These are phyloP conservation scores for Populus deltoides DNA, from an alignment of 345 rosid genomes.

Conservation along the genomic window DNA sequence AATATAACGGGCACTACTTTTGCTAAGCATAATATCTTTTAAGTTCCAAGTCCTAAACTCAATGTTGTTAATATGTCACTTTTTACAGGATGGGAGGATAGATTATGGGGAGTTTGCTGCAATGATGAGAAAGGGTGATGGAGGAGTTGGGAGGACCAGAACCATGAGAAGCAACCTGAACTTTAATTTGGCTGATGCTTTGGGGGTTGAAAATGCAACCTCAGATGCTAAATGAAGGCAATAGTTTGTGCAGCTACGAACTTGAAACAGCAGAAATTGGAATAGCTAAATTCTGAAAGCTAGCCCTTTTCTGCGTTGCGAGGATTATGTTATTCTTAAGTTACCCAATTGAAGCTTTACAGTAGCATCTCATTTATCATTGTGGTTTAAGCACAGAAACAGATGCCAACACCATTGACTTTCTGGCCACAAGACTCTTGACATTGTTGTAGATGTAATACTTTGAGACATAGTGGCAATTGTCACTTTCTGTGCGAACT, in stretches of 20 bases:
- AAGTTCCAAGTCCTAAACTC: background rate
- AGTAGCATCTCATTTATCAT: background rate
- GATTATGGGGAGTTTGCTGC: conserved; percentile 82
- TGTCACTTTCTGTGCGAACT: background rate
- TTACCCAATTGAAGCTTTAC: background rate
- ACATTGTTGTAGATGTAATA: background rate
- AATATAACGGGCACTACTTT: background rate
- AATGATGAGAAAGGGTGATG: conserved; percentile 82
- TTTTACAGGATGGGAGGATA: conserved; percentile 74
- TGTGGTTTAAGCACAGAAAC: conserved; percentile 1
- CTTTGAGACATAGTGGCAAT: background rate
- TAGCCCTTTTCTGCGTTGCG: background rate
- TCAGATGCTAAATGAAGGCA: conserved; percentile 17
- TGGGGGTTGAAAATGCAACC: conserved; percentile 37
- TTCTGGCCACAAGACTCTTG: background rate
- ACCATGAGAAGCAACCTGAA: conserved; percentile 77
- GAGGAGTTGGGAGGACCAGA: conserved; percentile 60
- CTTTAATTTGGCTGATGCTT: conserved; percentile 69
- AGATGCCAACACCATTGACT: background rate
- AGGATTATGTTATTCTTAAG: conserved; percentile 5
- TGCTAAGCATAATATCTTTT: background rate
- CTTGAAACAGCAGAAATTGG: background rate
- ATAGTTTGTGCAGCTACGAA: background rate
- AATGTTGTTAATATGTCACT: background rate
- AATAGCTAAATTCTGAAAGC: background rate